Conservation (phyloP, 768 basidiomycete genomes). For the Polyporus arcularius region DNA sequence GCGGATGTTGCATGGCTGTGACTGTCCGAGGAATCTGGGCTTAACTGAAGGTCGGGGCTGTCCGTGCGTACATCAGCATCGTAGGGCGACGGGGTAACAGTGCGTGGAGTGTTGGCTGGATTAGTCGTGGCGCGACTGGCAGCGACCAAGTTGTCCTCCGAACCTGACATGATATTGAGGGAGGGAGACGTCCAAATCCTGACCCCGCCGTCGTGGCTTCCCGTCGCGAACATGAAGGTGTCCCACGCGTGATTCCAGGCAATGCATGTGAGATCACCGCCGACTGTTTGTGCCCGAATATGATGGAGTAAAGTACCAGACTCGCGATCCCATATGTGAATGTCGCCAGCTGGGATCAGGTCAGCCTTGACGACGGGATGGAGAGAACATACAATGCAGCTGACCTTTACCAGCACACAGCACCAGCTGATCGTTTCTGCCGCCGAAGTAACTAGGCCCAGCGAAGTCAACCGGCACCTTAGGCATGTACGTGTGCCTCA, state of each 20-base stretch:
- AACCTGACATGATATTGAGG: not conserved
- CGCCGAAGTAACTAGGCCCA: slow-evolving; percentile 82
- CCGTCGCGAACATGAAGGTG: slow-evolving; percentile 72
- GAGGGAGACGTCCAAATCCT: slow-evolving; percentile 60
- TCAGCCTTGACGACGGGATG: not conserved
- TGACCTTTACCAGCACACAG: slow-evolving; percentile 76
- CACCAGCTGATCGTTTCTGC: slow-evolving; percentile 75
- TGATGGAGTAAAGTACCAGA: slow-evolving; percentile 72
- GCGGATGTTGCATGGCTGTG: not conserved
- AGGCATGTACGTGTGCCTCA: slow-evolving; percentile 75
- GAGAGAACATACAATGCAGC: slow-evolving; percentile 4
- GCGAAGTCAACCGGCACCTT: slow-evolving; percentile 71
- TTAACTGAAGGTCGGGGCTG: slow-evolving; percentile 6
- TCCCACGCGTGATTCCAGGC: slow-evolving; percentile 76
- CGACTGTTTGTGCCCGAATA: slow-evolving; percentile 56
- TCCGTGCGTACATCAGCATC: slow-evolving; percentile 19
- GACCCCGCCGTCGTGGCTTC: slow-evolving; percentile 75
- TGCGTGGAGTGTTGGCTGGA: slow-evolving; percentile 20
- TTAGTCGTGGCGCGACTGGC: slow-evolving; percentile 12
- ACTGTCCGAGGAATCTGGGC: not conserved
- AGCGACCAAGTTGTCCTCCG: slow-evolving; percentile 7
- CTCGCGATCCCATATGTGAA: slow-evolving; percentile 87
- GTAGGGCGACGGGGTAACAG: slow-evolving; percentile 17
- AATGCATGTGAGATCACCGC: slow-evolving; percentile 73
- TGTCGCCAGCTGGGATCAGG: slow-evolving; percentile 61